These are phyloP conservation scores for Lagenaria siceraria DNA, from an alignment of 306 rosid genomes.

Conservation along the genomic window DNA sequence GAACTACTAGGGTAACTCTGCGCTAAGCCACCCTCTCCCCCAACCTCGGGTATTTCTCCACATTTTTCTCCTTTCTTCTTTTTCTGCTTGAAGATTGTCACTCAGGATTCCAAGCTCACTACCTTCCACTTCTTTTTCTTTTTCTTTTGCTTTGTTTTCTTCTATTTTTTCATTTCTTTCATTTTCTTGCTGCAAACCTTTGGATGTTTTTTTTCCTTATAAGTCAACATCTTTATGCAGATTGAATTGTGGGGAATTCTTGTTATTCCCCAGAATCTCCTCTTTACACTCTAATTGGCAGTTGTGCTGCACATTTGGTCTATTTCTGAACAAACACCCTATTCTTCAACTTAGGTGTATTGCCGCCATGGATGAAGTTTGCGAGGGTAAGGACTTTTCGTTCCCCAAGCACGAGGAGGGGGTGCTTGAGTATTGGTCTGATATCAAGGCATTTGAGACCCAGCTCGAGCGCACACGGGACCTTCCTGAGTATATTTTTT, in stretches of 20 bases:
- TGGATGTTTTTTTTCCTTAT: neutral
- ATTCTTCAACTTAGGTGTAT: neutral
- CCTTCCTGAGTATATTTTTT: slow-evolving; percentile 73
- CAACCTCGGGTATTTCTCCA: neutral
- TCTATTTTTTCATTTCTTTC: neutral
- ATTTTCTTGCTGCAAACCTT: neutral
- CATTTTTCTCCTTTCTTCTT: neutral
- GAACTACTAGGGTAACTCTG: neutral
- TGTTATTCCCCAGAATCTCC: neutral
- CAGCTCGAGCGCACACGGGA: slow-evolving; percentile 46
- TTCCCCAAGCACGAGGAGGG: slow-evolving; percentile 67
- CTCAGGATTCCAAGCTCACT: neutral
- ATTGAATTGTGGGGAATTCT: neutral
- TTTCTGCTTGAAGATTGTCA: neutral
- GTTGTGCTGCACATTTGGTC: neutral
- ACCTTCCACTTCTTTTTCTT: neutral
- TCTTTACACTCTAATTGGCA: neutral
- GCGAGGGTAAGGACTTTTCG: slow-evolving; percentile 82
- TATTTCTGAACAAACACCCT: neutral
- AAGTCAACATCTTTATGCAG: neutral
- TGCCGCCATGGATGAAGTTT: slow-evolving; percentile 64
- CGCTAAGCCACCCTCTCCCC: neutral
- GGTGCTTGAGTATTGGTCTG: slow-evolving; percentile 51
- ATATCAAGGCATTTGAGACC: slow-evolving; percentile 65
- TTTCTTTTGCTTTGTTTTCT: neutral